Evolutionary conservation across 192 early-diverging fungal genomes (phyloP), one percentile per base, ranked within the genome.

Genomic region (Linnemannia zychae): DNA sequence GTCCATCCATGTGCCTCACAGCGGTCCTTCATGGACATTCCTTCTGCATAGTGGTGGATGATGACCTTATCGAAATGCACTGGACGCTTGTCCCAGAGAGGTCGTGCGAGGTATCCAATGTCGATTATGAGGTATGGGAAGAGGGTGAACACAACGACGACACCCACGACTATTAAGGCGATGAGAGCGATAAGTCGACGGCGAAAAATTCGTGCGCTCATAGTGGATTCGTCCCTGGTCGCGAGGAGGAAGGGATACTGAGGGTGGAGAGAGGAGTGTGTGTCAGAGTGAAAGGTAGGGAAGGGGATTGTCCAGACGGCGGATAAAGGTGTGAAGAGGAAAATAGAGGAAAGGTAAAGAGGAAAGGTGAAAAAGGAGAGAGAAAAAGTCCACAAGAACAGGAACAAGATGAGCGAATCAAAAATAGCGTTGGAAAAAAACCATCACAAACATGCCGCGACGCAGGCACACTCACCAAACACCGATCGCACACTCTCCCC

Each of bases 1-100:
- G 63, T 80, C 93, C 93, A 93, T 20, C 89, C 89, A 69, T 93
- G 90, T 4, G 87, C 72, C 24, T 74, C 44, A 78, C 93, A 94
- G 0, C 90, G 49, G 3, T 76, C 68, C 33, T 83, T 67, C 70
- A 74, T 68, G 40, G 84, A 68, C 50, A 92, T 60, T 34, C 81
- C 84, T 24, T 87, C 79, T 1, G 91, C 79, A 53, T 89, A 89
- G 73, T 91, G 88, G 49, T 91, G 89, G 18, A 87, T 79, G 22
- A 91, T 80, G 20, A 85, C 66, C 7, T 63, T 33, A 34, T 81
- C 82, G 33, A 76, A 92, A 0, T 15, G 24, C 24, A 75, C 37
- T 36, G 40, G 53, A 2, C 60, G 65, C 50, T 75, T 75, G 72
- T 90, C 89, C 89, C 89, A 90, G n/a, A 92, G 28, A 0, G 91